Evolutionary conservation across 306 rosid species (phyloP).

Genomic region (Lathyrus tuberosus): DNA sequence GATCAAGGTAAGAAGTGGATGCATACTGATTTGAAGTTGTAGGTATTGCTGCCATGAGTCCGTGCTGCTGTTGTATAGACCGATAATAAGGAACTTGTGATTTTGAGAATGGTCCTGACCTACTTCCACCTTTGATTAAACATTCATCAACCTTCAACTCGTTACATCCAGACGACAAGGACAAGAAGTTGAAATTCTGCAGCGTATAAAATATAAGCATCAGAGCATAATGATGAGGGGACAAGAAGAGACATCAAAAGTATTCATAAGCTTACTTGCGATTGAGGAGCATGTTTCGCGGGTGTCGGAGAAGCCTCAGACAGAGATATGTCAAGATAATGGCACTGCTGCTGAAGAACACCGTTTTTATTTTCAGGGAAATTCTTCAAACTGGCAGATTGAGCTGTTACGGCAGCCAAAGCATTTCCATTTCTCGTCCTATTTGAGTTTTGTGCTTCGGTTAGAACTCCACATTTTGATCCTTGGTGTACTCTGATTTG

Average conservation of each 20-base stretch:
- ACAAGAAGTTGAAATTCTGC: constrained; percentile 70
- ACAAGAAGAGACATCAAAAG: constrained; percentile 17
- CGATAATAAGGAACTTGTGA: constrained; percentile 58
- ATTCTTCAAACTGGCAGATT: constrained; percentile 38
- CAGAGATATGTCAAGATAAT: constrained; percentile 46
- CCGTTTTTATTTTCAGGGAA: constrained; percentile 44
- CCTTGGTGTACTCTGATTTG: constrained; percentile 44
- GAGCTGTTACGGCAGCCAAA: constrained; percentile 29
- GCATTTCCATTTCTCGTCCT: constrained; percentile 39
- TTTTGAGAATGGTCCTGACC: constrained; percentile 51
- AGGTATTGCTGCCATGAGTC: constrained; percentile 48
- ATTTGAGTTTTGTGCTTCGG: constrained; percentile 37
- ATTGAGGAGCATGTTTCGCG: constrained; percentile 43
- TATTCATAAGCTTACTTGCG: constrained; percentile 54
- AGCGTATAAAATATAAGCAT: constrained; percentile 31
- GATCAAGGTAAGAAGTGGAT: constrained; percentile 53
- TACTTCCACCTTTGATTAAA: constrained; percentile 44
- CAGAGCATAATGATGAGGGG: constrained; percentile 24
- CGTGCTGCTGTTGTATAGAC: constrained; percentile 52
- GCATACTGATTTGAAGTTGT: constrained; percentile 49
- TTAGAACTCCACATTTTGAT: constrained; percentile 43
- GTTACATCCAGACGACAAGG: constrained; percentile 56
- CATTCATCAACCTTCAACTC: constrained; percentile 43
- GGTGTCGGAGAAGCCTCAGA: constrained; percentile 26
- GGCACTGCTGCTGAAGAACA: constrained; percentile 43